A percentile compares a stretch with the other conserved stretches of the same genome.
Conservation (phyloP, 2,329 filamentous ascomycete genomes). For the Diplodia mutila region DNA sequence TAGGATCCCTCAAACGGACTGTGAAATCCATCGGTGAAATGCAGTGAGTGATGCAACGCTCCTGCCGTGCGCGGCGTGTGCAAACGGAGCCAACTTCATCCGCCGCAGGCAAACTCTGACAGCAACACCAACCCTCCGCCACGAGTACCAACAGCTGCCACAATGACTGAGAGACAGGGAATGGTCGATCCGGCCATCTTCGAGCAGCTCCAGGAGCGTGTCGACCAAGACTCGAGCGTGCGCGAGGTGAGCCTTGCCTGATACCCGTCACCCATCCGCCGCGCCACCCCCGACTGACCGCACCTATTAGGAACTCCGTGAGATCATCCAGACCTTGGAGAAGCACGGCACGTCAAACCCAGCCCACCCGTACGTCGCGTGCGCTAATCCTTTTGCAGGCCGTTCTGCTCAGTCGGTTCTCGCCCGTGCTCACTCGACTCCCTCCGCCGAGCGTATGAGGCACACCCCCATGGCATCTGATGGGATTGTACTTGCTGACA, state of each 20-base stretch:
- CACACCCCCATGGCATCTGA: background rate
- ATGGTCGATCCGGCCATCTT: conserved; percentile 85
- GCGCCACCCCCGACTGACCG: conserved; percentile 29
- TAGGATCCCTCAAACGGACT: background rate
- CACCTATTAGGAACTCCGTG: conserved; percentile 65
- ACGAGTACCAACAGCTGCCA: conserved; percentile 9
- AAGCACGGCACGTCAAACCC: conserved; percentile 61
- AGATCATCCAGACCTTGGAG: conserved; percentile 80
- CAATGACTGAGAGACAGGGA: conserved; percentile 42
- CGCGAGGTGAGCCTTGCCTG: conserved; percentile 63
- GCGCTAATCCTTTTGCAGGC: conserved; percentile 50
- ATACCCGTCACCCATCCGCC: background rate
- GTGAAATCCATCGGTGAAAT: background rate
- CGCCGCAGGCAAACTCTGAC: conserved; percentile 25
- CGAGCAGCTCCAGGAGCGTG: conserved; percentile 81
- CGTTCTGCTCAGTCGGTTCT: conserved; percentile 80
- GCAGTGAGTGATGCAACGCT: conserved; percentile 9
- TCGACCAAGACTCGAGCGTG: conserved; percentile 83
- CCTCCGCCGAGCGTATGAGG: conserved; percentile 63
- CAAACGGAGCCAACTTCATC: conserved; percentile 14
- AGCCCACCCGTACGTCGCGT: background rate
- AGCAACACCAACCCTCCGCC: conserved; percentile 19
- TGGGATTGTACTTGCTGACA: conserved; percentile 24
- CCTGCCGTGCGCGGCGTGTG: background rate
- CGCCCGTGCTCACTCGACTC: conserved; percentile 87